These are phyloP conservation scores for Cercospora sojina DNA, from an alignment of 2,329 filamentous ascomycete species.

Conservation along the genomic window DNA sequence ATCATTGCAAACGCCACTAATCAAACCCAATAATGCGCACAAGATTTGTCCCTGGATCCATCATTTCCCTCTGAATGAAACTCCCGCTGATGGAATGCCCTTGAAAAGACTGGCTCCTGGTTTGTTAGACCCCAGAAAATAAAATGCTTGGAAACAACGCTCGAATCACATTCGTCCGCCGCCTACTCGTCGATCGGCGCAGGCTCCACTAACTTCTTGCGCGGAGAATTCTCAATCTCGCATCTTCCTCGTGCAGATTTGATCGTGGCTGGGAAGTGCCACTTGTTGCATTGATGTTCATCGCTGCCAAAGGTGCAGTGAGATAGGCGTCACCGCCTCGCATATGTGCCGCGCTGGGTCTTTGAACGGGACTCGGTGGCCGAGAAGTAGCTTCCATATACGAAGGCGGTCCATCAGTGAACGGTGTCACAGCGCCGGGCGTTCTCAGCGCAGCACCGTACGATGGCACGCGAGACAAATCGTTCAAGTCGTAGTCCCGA, in stretches of 20 bases:
- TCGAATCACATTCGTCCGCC: neutral
- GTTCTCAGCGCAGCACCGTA: constrained; percentile 53
- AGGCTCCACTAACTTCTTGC: constrained; percentile 27
- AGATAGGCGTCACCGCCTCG: constrained; percentile 26
- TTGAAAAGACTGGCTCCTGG: neutral
- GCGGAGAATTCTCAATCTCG: constrained; percentile 28
- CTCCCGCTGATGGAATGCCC: neutral
- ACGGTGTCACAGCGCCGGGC: constrained; percentile 43
- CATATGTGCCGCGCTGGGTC: constrained; percentile 34
- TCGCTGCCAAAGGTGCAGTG: constrained; percentile 17
- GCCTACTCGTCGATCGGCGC: neutral
- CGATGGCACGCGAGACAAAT: constrained; percentile 50
- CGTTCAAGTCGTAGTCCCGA: constrained; percentile 47
- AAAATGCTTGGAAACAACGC: neutral
- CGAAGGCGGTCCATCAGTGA: constrained; percentile 44
- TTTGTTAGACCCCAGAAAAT: neutral
- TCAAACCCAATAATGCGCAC: neutral
- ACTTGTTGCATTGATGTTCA: constrained; percentile 14
- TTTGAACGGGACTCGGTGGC: constrained; percentile 24
- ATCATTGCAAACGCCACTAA: neutral
- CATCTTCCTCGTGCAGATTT: constrained; percentile 20
- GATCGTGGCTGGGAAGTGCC: neutral
- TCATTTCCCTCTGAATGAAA: neutral
- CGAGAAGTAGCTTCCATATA: constrained; percentile 49
- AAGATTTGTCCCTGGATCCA: neutral